Evolutionary conservation across 306 rosid genomes (phyloP).

Genomic region (Castanospermum australe): DNA sequence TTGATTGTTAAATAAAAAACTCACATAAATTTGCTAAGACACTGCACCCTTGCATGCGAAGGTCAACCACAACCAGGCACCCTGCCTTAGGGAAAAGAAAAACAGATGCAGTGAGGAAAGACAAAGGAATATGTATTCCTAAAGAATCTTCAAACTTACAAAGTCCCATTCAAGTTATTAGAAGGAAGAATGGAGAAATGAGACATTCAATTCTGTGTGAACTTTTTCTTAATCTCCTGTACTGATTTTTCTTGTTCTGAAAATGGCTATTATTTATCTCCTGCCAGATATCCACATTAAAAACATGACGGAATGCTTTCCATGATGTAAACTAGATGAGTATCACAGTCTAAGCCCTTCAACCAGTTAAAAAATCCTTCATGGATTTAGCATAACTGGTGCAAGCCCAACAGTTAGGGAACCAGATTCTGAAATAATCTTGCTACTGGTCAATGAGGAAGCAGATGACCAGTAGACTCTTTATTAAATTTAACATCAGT

Average conservation of each 20-base stretch:
- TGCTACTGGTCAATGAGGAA: not conserved
- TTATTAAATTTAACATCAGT: no score
- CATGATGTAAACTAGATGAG: not conserved
- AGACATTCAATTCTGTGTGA: not conserved
- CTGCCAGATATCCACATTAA: not conserved
- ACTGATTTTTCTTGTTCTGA: no score
- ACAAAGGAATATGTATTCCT: not conserved
- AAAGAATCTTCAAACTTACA: not conserved
- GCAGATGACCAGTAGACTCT: no score
- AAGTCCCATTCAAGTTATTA: not conserved
- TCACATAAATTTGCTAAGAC: not conserved
- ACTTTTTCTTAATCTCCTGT: not conserved
- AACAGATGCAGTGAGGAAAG: no score
- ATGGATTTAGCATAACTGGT: not conserved
- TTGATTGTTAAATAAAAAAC: constrained; percentile 4
- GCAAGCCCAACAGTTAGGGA: not conserved
- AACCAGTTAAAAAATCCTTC: not conserved
- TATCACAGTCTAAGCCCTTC: not conserved
- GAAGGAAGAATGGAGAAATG: not conserved
- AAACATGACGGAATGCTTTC: not conserved
- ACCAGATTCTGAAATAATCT: no score
- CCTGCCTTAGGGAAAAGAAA: not conserved
- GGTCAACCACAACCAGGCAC: not conserved
- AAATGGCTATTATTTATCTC: not conserved
- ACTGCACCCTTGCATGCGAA: not conserved